These are phyloP conservation scores for Neoboletus subvelutipes DNA, from an alignment of 768 basidiomycete species.

Conservation along the genomic window DNA sequence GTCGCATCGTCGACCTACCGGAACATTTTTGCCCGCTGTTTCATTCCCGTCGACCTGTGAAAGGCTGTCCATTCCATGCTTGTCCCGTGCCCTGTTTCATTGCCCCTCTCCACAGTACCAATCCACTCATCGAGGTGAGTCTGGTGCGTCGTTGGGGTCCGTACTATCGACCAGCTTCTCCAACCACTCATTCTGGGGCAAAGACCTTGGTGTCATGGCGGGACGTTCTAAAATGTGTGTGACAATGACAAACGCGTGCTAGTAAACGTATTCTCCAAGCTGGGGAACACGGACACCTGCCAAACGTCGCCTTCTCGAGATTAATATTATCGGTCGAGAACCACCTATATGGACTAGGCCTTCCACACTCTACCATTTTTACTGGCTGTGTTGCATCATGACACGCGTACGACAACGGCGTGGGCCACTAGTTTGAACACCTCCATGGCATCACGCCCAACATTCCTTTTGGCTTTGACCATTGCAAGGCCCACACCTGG, in stretches of 20 bases:
- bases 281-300: constrained; percentile 1
- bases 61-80: constrained; percentile 3
- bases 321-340: constrained; percentile 14
- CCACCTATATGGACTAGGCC: constrained; percentile 4
- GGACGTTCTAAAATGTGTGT: constrained; percentile 4
- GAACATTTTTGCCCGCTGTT: neutral
- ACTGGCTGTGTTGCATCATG: constrained; percentile 6
- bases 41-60: constrained; percentile 23
- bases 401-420: constrained; percentile 5
- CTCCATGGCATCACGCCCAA: neutral
- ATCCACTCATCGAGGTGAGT: neutral
- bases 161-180: constrained; percentile 4
- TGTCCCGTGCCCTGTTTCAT: constrained; percentile 17
- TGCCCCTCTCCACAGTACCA: constrained; percentile 13
- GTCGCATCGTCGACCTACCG: constrained; percentile 1
- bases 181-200: constrained; percentile 1
- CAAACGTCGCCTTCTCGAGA: constrained; percentile 7
- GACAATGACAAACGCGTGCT: constrained; percentile 13
- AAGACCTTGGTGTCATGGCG: constrained; percentile 11
- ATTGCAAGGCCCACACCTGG: neutral
- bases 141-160: constrained; percentile 16
- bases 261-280: constrained; percentile 1
- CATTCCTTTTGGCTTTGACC: neutral
- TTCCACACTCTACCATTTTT: neutral
- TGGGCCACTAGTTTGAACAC: neutral